Conservation (phyloP, 352 stramenopile species). For the Pythium sukuiense region DNA sequence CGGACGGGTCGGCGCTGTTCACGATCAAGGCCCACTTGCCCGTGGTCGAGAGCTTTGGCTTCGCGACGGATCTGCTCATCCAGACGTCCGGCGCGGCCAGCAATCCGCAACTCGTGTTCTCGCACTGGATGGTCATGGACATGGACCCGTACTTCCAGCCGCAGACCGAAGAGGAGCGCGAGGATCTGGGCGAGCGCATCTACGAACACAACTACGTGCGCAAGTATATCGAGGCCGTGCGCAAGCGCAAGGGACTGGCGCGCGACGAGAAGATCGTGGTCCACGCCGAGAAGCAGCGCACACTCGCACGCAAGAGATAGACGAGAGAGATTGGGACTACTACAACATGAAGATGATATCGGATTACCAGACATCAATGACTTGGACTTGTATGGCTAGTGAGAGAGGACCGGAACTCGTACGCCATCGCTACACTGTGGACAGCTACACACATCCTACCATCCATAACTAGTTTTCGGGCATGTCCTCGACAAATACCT, state of each 20-base stretch:
- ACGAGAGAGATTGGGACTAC: background rate
- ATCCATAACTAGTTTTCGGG: too few relatives aligned
- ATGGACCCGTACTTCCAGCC: slow-evolving; percentile 97
- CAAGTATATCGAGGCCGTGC: slow-evolving; percentile 93
- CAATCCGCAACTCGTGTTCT: slow-evolving; percentile 95
- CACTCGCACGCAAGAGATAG: slow-evolving; percentile 88
- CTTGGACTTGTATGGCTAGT: too few relatives aligned
- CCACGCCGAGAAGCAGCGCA: slow-evolving; percentile 96
- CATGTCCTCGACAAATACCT: too few relatives aligned
- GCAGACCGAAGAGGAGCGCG: slow-evolving; percentile 93
- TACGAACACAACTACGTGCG: slow-evolving; percentile 94
- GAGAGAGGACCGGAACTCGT: too few relatives aligned
- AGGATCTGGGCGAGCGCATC: slow-evolving; percentile 93
- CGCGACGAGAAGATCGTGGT: slow-evolving; percentile 96
- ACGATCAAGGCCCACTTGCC: slow-evolving; percentile 92
- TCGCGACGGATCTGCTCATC: slow-evolving; percentile 92
- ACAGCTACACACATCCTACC: too few relatives aligned
- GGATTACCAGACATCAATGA: too few relatives aligned
- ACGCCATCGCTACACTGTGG: too few relatives aligned
- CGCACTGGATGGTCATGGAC: slow-evolving; percentile 92
- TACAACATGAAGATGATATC: too few relatives aligned
- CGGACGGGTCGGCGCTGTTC: slow-evolving; percentile 93
- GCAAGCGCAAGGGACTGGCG: slow-evolving; percentile 93
- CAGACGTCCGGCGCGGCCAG: slow-evolving; percentile 95
- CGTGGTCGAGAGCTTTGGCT: slow-evolving; percentile 93